These are phyloP conservation scores for Conoideocrella luteorostrata DNA, from an alignment of 2,329 filamentous ascomycete species.

Conservation along the genomic window DNA sequence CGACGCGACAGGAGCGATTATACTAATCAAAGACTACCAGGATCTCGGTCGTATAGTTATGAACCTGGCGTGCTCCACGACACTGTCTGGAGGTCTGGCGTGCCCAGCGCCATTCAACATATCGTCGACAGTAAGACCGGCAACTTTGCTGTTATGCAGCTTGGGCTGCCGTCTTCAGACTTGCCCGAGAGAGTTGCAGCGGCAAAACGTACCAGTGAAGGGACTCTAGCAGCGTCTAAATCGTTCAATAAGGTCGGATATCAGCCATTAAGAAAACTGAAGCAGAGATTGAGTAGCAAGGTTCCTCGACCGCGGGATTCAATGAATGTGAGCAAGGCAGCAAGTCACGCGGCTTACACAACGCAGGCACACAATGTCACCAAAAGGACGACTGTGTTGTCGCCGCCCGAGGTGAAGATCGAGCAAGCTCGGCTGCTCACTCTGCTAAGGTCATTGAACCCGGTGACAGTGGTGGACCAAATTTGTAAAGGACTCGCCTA, in stretches of 20 bases:
- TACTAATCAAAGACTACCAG: neutral
- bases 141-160: slow-evolving; percentile 59
- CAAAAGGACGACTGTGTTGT: slow-evolving; percentile 10
- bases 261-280: slow-evolving; percentile 35
- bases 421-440: slow-evolving; percentile 56
- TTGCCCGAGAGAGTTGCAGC: slow-evolving; percentile 45
- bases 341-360: neutral
- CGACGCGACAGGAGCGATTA: neutral
- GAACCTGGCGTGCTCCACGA: slow-evolving; percentile 15
- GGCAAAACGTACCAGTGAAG: slow-evolving; percentile 56
- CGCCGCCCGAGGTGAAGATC: slow-evolving; percentile 44
- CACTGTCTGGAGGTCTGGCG: slow-evolving; percentile 42
- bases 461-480: slow-evolving; percentile 52
- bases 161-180: slow-evolving; percentile 42
- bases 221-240: slow-evolving; percentile 51
- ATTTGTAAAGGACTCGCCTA: slow-evolving; percentile 57
- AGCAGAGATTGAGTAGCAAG: slow-evolving; percentile 2
- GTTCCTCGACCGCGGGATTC: neutral
- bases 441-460: slow-evolving; percentile 49
- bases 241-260: slow-evolving; percentile 49
- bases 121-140: slow-evolving; percentile 50
- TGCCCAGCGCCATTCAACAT: slow-evolving; percentile 57
- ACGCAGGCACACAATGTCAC: slow-evolving; percentile 5
- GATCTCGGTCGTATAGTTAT: neutral
- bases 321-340: neutral